Conservation (phyloP, 2,329 filamentous ascomycete genomes). For the Cercospora zeae-maydis region DNA sequence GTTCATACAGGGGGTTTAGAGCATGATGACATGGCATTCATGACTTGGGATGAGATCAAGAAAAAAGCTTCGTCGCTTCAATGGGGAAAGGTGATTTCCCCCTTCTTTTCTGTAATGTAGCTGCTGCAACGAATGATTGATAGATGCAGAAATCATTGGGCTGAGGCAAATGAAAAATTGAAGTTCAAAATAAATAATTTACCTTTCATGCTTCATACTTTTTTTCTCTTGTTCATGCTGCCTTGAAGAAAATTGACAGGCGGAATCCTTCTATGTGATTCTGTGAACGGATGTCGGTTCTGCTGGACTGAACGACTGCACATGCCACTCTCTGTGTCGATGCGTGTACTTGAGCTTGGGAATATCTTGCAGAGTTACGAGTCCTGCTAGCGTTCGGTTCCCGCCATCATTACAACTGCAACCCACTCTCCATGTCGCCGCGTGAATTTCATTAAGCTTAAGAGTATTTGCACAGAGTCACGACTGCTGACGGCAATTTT, state of each 20-base stretch:
- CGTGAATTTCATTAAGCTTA: too few relatives aligned
- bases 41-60: neutral
- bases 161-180: neutral
- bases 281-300: too few relatives aligned
- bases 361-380: neutral
- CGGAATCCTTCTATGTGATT: neutral
- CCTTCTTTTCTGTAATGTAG: neutral
- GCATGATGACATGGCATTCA: neutral
- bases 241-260: neutral
- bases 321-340: neutral
- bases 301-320: too few relatives aligned
- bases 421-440: too few relatives aligned
- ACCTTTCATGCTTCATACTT: neutral
- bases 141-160: neutral
- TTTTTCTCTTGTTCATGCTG: neutral
- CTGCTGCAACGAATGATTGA: neutral
- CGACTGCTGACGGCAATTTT: too few relatives aligned
- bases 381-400: neutral
- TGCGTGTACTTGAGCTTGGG: neutral
- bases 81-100: neutral
- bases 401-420: neutral
- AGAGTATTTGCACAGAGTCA: too few relatives aligned
- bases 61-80: neutral
- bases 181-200: neutral
- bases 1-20: slow-evolving; percentile 9